A percentile compares a stretch with the other conserved stretches of the same genome.
Evolutionary conservation across 2,329 filamentous ascomycete species (phyloP).

Genomic region (Thermochaetoides dissita): DNA sequence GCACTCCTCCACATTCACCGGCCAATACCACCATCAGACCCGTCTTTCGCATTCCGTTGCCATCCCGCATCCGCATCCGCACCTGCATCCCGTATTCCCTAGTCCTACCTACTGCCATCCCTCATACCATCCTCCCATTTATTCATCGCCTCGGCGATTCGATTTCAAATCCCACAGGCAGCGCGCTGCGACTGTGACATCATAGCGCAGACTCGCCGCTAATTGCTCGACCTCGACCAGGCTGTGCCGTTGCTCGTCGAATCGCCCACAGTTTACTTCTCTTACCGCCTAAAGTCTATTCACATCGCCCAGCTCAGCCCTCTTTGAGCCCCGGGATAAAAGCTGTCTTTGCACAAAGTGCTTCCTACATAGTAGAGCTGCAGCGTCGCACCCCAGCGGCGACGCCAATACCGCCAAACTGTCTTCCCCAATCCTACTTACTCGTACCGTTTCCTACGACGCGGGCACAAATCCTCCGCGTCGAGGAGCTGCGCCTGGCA

Average conservation of each 20-base stretch:
- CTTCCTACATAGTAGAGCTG: not conserved
- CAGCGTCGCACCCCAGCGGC: conserved; percentile 14
- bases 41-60: not conserved
- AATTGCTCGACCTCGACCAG: not conserved
- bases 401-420: conserved; percentile 73
- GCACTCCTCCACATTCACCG: not conserved
- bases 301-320: conserved; percentile 10
- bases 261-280: not conserved
- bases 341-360: no score
- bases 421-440: conserved; percentile 78
- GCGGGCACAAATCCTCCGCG: conserved; percentile 58
- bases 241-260: not conserved
- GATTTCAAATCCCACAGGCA: not conserved
- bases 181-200: conserved; percentile 9
- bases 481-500: conserved; percentile 44
- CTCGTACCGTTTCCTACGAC: conserved; percentile 84
- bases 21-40: not conserved
- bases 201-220: conserved; percentile 3
- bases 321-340: not conserved
- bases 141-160: no score
- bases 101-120: no score
- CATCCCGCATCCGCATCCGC: not conserved
- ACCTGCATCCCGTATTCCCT: not conserved
- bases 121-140: no score
- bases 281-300: conserved; percentile 11